These are phyloP conservation scores for Stagonosporopsis chrysanthemi DNA, from an alignment of 2,329 filamentous ascomycete genomes.

Conservation along the genomic window DNA sequence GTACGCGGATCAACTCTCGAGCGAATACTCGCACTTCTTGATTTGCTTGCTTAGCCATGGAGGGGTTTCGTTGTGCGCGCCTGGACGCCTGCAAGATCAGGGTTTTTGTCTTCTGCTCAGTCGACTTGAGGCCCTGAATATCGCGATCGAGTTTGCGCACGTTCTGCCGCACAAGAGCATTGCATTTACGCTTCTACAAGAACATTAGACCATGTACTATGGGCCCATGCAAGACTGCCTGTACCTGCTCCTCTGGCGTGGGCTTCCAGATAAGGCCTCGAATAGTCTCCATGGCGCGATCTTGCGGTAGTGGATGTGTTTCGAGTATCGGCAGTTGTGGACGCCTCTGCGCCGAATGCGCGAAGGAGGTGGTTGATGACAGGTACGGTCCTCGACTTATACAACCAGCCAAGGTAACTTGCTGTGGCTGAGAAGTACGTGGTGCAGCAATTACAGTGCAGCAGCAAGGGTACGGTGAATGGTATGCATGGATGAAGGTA, in stretches of 20 bases:
- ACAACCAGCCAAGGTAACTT: background rate
- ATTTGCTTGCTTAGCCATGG: slow-evolving; percentile 78
- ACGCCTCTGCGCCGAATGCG: slow-evolving; percentile 10
- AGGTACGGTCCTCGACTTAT: background rate
- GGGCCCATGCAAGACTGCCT: background rate
- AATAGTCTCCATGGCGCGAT: slow-evolving; percentile 79
- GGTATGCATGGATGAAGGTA: slow-evolving; percentile 20
- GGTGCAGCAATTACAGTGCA: background rate
- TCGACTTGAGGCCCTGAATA: slow-evolving; percentile 77
- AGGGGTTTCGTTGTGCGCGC: slow-evolving; percentile 80
- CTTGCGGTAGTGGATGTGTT: background rate
- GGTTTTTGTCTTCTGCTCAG: slow-evolving; percentile 77
- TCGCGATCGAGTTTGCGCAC: slow-evolving; percentile 95
- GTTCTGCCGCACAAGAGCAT: slow-evolving; percentile 85
- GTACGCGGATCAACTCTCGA: slow-evolving; percentile 81
- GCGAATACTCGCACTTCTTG: slow-evolving; percentile 89
- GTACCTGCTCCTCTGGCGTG: slow-evolving; percentile 89
- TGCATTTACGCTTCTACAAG: slow-evolving; percentile 89
- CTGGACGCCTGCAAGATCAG: slow-evolving; percentile 84
- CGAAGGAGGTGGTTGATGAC: slow-evolving; percentile 1
- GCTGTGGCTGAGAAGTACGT: background rate
- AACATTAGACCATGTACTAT: slow-evolving; percentile 20
- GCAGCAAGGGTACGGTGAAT: slow-evolving; percentile 2
- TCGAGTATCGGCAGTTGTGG: background rate
- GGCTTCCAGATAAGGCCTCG: slow-evolving; percentile 88